Evolutionary conservation across 495 filamentous ascomycete genomes (phyloP), one percentile per base, ranked within the genome.

Genomic region (Extremus antarcticus): DNA sequence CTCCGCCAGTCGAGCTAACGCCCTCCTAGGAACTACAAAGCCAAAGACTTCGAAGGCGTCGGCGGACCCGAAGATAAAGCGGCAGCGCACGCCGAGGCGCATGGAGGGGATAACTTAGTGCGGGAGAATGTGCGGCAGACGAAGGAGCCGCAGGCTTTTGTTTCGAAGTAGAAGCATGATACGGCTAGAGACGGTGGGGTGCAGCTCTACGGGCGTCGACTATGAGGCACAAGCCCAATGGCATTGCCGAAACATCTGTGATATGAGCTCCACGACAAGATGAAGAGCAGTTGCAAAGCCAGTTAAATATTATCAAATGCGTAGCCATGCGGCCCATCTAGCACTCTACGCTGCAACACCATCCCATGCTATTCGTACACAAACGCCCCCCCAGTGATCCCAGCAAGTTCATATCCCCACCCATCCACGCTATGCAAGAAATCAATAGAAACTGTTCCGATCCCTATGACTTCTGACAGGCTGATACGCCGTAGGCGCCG

Each of bases 31-130:
- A n/a, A n/a, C 20, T 70, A 73, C 16, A 71, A 71, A 35, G 76
- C 76, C 10, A 53, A 64, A 22, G 69, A 79, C 21, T 82, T 73
- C 62, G 69, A 77, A 32, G 78, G 78, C 17, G 3, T 50, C 0
- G 77, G 76, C 16, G 77, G 76, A 16, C 77, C 76, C 0, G 76
- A 78, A 57, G 74, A 76, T 49, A 76, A 78, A 39, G 60, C 66
- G 43, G 65, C 66, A 54, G 61, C 61, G 8, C 53, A 69, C 10
- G 67, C 64, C 11, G 68, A 72, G 51, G 62, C 60, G 43, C 65
- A 71, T 16, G 58, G 63, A 13, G 78, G 77, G 16, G 66, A 73
- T 38, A 70, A 78, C 58, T 73, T 74, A 41, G 66, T 73, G 23
- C 50, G 56, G 48, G 60, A 47, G 25, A 75, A 75, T 58, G 65